Percentiles rank a stretch among this genome's conserved stretches.
Conservation (phyloP, 164 flowering plant species). For the Magnolia officinalis region DNA sequence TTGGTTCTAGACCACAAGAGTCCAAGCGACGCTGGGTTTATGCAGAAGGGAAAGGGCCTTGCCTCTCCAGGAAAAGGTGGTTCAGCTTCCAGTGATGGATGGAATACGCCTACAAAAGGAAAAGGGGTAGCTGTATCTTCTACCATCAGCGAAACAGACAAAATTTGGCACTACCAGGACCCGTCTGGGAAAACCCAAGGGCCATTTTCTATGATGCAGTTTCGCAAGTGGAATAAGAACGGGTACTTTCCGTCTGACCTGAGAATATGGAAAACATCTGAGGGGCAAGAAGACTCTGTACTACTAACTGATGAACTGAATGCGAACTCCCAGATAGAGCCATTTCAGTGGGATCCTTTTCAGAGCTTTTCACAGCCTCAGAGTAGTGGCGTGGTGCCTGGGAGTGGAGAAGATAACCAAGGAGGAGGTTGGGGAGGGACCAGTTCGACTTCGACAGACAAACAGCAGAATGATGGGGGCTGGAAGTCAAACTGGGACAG, state of each 20-base stretch:
- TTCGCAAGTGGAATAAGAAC: conserved; percentile 80
- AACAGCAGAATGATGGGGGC: conserved; percentile 8
- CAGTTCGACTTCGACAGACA: conserved; percentile 11
- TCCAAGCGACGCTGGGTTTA: conserved; percentile 44
- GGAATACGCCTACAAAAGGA: neutral
- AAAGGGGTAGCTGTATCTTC: conserved; percentile 17
- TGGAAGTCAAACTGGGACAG: conserved; percentile 14
- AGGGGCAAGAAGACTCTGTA: conserved; percentile 58
- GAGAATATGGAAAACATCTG: conserved; percentile 62
- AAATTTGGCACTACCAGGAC: conserved; percentile 86
- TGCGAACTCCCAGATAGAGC: conserved; percentile 48
- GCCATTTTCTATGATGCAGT: conserved; percentile 86
- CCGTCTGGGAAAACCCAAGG: conserved; percentile 90
- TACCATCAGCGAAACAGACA: conserved; percentile 59
- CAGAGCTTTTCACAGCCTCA: conserved; percentile 24
- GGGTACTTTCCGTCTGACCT: conserved; percentile 79
- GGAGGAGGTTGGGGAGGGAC: conserved; percentile 4
- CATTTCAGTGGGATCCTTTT: conserved; percentile 7
- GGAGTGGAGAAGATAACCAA: neutral
- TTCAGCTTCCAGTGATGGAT: conserved; percentile 19
- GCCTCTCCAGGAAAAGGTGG: conserved; percentile 54
- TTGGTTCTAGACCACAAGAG: conserved; percentile 22
- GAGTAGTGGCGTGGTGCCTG: neutral
- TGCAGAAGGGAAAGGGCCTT: conserved; percentile 48
- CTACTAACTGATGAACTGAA: conserved; percentile 62